phyloP scores from a whole-genome alignment of 2,329 filamentous ascomycete genomes.

The Penicillium crustosum region DNA sequence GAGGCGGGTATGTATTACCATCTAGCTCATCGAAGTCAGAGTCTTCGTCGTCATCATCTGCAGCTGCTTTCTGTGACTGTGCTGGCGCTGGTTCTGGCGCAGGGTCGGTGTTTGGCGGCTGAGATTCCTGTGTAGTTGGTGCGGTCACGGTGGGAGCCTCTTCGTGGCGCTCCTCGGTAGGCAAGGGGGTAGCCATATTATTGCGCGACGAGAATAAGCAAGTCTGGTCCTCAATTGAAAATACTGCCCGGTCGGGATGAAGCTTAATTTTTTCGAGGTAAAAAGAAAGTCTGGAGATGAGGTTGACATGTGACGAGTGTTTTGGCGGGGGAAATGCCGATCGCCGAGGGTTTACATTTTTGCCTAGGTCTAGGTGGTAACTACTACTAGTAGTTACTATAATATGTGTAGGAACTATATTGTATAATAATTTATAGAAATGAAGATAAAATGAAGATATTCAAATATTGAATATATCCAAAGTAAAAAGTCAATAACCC shows the following conservation, averaged over 20 bases:
- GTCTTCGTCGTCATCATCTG: slow-evolving; percentile 66
- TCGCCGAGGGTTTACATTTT: slow-evolving; percentile 20
- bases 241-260: not conserved
- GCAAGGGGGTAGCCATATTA: slow-evolving; percentile 1
- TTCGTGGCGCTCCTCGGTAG: not conserved
- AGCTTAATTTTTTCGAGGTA: not conserved
- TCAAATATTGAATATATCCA: not conserved
- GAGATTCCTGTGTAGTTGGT: not conserved
- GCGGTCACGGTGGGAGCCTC: slow-evolving; percentile 1
- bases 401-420: not conserved
- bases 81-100: not conserved
- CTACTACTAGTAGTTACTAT: not conserved
- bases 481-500: not conserved
- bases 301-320: slow-evolving; percentile 25
- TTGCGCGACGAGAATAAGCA: not conserved
- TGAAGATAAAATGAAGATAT: not conserved
- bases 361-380: not conserved
- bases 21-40: slow-evolving; percentile 95
- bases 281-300: slow-evolving; percentile 9
- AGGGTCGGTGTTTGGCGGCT: not conserved
- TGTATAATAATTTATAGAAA: not conserved
- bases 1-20: slow-evolving; percentile 51
- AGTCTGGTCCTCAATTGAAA: not conserved
- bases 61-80: not conserved
- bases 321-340: slow-evolving; percentile 31